phyloP scores from a whole-genome alignment of 1,284 basidiomycete genomes.

The Ceratobasidium sp. region DNA sequence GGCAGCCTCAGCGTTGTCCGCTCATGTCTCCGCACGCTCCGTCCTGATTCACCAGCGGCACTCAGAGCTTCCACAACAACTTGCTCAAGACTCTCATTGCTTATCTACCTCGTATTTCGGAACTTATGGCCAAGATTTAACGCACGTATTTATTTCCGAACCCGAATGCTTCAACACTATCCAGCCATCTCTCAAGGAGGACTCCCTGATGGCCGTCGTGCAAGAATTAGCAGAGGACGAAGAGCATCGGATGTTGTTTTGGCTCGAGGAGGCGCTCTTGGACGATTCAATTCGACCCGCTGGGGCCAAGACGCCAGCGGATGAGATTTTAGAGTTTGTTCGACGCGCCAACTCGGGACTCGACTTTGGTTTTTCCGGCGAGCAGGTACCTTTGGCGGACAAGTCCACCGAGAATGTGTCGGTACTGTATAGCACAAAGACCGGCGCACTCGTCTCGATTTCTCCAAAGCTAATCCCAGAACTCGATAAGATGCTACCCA shows the following conservation, averaged over 20 bases:
- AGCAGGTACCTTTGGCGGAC: neutral
- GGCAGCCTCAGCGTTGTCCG: slow-evolving; percentile 15
- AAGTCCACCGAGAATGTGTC: neutral
- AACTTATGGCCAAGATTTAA: slow-evolving; percentile 38
- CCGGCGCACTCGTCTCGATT: slow-evolving; percentile 41
- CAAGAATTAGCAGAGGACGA: neutral
- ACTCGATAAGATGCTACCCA: slow-evolving; percentile 36
- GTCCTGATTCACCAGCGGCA: slow-evolving; percentile 1
- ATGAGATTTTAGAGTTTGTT: slow-evolving; percentile 22
- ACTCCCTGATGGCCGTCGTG: neutral
- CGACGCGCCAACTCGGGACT: slow-evolving; percentile 1
- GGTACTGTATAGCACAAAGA: slow-evolving; percentile 35
- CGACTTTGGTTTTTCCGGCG: neutral
- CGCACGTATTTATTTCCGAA: slow-evolving; percentile 37
- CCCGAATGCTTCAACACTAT: slow-evolving; percentile 10
- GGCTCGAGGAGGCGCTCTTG: slow-evolving; percentile 31
- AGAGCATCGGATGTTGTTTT: slow-evolving; percentile 8
- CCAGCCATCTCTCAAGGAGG: neutral
- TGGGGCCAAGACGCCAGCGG: neutral
- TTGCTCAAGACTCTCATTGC: slow-evolving; percentile 26
- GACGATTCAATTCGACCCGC: slow-evolving; percentile 19
- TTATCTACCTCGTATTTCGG: slow-evolving; percentile 38
- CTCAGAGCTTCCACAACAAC: neutral
- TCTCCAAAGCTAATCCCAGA: slow-evolving; percentile 20
- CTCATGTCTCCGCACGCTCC: slow-evolving; percentile 14